phyloP scores from a whole-genome alignment of 2,329 filamentous ascomycete genomes.

The Colletotrichum musicola region DNA sequence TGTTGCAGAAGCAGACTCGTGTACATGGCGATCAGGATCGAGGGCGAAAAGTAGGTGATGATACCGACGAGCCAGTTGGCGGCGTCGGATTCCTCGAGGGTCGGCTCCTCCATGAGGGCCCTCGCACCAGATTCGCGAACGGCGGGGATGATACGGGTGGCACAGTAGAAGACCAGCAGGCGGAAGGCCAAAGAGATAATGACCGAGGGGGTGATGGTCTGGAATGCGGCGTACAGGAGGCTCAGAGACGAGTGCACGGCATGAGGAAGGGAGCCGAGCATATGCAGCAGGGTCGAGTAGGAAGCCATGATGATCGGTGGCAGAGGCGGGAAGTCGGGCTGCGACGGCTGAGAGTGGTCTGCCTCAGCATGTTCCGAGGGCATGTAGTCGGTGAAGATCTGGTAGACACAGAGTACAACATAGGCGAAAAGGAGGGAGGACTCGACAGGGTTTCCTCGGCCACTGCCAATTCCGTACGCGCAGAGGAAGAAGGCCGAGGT shows the following conservation, averaged over 20 bases:
- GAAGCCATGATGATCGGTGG: constrained; percentile 99
- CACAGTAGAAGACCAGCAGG: constrained; percentile 94
- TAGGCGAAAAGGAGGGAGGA: constrained; percentile 71
- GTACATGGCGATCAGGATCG: constrained; percentile 94
- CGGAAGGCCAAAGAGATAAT: constrained; percentile 96
- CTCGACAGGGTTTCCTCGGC: constrained; percentile 81
- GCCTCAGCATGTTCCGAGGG: constrained; percentile 75
- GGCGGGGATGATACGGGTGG: constrained; percentile 94
- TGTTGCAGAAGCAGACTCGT: constrained; percentile 96
- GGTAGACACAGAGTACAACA: constrained; percentile 97
- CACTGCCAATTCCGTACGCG: constrained; percentile 93
- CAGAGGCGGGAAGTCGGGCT: constrained; percentile 94
- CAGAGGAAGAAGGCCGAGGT: constrained; percentile 94
- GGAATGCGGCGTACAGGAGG: constrained; percentile 90
- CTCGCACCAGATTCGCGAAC: constrained; percentile 88
- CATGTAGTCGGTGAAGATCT: constrained; percentile 98
- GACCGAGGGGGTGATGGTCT: constrained; percentile 95
- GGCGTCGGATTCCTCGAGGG: constrained; percentile 86
- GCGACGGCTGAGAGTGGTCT: constrained; percentile 63
- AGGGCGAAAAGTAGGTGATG: constrained; percentile 93
- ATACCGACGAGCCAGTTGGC: constrained; percentile 85
- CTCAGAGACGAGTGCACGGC: constrained; percentile 87
- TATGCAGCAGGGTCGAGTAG: constrained; percentile 89
- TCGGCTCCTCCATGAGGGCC: constrained; percentile 86
- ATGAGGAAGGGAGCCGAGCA: constrained; percentile 84